Percentiles rank a stretch among this genome's conserved stretches.
Evolutionary conservation across 148 eudicot genomes (phyloP).

Genomic region (Fagopyrum esculentum): DNA sequence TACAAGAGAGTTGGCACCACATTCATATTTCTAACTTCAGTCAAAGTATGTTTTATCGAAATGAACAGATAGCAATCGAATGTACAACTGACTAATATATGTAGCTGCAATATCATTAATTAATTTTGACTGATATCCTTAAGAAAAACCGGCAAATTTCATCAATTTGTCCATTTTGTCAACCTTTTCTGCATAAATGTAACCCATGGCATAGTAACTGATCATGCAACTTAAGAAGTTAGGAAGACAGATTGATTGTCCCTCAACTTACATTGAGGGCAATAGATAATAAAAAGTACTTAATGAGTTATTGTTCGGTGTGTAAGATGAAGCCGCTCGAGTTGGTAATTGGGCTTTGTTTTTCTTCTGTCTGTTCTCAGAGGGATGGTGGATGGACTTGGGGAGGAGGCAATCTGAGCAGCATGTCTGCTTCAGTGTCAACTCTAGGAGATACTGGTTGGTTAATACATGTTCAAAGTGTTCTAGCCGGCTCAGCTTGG

Average conservation of each 20-base stretch:
- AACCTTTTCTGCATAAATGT: constrained; percentile 6
- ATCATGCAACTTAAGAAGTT: not conserved
- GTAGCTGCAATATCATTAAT: not conserved
- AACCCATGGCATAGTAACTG: not conserved
- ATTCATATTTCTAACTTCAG: not conserved
- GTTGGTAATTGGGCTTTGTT: not conserved
- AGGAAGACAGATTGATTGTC: not conserved
- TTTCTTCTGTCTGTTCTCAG: constrained; percentile 29
- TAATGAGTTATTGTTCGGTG: constrained; percentile 1
- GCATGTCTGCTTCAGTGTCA: constrained; percentile 99
- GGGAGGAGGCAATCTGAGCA: constrained; percentile 97
- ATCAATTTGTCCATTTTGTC: not conserved
- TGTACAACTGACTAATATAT: not conserved
- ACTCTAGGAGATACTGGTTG: constrained; percentile 97
- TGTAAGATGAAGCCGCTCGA: not conserved
- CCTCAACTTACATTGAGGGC: not conserved
- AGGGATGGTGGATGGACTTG: constrained; percentile 96
- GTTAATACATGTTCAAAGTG: constrained; percentile 94
- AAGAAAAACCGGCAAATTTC: not conserved
- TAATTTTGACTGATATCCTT: not conserved
- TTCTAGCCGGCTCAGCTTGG: constrained; percentile 98
- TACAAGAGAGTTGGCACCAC: not conserved
- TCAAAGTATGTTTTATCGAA: not conserved
- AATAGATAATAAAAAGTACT: not conserved
- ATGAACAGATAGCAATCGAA: not conserved